Evolutionary conservation across 768 basidiomycete species (phyloP).

Genomic region (Krasilnikovozyma curviuscula): DNA sequence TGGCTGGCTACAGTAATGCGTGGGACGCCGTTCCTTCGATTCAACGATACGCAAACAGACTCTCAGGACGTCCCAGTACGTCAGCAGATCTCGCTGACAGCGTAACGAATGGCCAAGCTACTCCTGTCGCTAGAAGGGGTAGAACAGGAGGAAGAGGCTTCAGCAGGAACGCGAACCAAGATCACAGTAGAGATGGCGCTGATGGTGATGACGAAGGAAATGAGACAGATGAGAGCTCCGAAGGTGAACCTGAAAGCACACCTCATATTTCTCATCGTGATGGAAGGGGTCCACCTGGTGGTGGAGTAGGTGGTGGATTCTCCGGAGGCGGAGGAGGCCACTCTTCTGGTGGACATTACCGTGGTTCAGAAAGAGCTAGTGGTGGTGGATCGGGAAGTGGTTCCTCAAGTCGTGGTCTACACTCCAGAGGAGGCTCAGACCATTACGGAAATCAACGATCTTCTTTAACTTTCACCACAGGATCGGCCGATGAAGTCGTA

Average conservation of each 20-base stretch:
- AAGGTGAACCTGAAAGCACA: neutral
- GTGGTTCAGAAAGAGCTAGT: too few species aligned
- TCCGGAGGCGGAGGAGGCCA: conserved; percentile 2
- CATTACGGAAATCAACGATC: neutral
- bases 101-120: neutral
- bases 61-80: conserved; percentile 17
- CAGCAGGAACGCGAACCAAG: conserved; percentile 13
- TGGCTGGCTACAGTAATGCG: conserved; percentile 46
- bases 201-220: conserved; percentile 35
- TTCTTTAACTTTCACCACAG: too few species aligned
- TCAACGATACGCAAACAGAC: conserved; percentile 41
- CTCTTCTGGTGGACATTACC: neutral
- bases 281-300: too few species aligned
- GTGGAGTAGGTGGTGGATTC: too few species aligned
- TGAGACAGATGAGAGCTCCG: conserved; percentile 6
- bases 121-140: conserved; percentile 15
- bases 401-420: too few species aligned
- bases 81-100: neutral
- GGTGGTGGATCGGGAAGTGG: too few species aligned
- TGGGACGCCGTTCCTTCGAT: conserved; percentile 73
- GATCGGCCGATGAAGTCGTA: too few species aligned
- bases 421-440: neutral
- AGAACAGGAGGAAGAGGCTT: conserved; percentile 7
- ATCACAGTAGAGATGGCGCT: conserved; percentile 40
- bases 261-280: too few species aligned